phyloP scores from a whole-genome alignment of 1,284 basidiomycete genomes.

The Pseudozyma pruni region DNA sequence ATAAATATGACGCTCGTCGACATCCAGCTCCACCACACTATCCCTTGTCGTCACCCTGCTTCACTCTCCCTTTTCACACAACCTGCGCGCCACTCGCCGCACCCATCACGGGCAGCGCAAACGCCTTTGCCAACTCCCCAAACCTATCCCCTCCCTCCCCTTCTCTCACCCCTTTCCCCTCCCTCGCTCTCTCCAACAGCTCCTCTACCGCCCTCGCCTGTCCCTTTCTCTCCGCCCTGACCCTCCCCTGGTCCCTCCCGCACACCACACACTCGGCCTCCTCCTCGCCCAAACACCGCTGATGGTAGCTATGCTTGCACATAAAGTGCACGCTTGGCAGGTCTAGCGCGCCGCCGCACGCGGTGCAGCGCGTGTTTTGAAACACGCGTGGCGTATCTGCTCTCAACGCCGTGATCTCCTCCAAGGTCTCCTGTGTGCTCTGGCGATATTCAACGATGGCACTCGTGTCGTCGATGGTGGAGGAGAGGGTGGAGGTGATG shows the following conservation, averaged over 20 bases:
- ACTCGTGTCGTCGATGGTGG: constrained; percentile 80
- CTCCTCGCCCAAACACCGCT: constrained; percentile 68
- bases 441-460: constrained; percentile 85
- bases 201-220: constrained; percentile 4
- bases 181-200: not conserved
- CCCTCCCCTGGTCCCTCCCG: constrained; percentile 84
- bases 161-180: not conserved
- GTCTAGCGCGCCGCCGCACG: constrained; percentile 87
- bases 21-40: too few species aligned
- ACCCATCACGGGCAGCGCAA: constrained; percentile 38
- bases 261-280: constrained; percentile 85
- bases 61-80: not conserved
- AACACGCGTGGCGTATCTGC: constrained; percentile 84
- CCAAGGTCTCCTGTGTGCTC: constrained; percentile 83
- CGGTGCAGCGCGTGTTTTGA: constrained; percentile 89
- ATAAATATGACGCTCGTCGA: too few species aligned
- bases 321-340: constrained; percentile 95
- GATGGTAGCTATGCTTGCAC: constrained; percentile 97
- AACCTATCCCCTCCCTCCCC: constrained; percentile 25
- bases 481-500: constrained; percentile 80
- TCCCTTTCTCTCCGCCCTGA: constrained; percentile 76
- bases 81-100: constrained; percentile 8
- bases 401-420: constrained; percentile 82
- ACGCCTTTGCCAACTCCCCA: constrained; percentile 33
- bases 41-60: too few species aligned